phyloP scores from a whole-genome alignment of 1,284 basidiomycete species.

The Singerocomus inundabilis region DNA sequence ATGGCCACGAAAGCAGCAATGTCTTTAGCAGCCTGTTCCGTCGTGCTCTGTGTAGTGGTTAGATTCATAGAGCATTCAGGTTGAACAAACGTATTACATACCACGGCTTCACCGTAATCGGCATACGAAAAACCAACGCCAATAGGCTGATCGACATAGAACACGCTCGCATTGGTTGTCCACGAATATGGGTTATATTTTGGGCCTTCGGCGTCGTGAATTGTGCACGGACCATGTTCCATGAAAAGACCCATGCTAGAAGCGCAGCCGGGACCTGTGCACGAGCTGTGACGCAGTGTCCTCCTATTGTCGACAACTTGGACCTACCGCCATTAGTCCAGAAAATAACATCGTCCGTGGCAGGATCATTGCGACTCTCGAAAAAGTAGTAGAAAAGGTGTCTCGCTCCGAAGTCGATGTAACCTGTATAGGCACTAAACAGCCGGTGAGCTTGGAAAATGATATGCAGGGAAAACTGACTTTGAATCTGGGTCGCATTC shows the following conservation, averaged over 20 bases:
- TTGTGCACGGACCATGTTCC: conserved; percentile 37
- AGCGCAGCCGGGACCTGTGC: conserved; percentile 13
- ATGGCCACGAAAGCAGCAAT: conserved; percentile 61
- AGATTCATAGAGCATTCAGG: background rate
- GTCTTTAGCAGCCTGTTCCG: conserved; percentile 60
- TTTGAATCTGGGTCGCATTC: conserved; percentile 21
- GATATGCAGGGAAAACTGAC: conserved; percentile 20
- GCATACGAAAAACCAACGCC: conserved; percentile 68
- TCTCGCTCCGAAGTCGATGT: conserved; percentile 58
- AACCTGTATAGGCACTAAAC: conserved; percentile 57
- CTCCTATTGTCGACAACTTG: background rate
- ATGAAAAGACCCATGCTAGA: conserved; percentile 12
- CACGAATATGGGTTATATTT: conserved; percentile 50
- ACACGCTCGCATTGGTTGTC: conserved; percentile 58
- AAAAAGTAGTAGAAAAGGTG: conserved; percentile 86
- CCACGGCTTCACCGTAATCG: conserved; percentile 54
- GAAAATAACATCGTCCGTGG: conserved; percentile 60
- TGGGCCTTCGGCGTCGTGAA: conserved; percentile 34
- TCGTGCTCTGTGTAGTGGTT: conserved; percentile 32
- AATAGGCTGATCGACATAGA: conserved; percentile 66
- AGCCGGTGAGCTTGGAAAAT: background rate
- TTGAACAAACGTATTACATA: conserved; percentile 15
- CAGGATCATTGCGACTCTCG: conserved; percentile 66
- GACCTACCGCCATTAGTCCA: conserved; percentile 60
- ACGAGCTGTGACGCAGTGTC: background rate